Evolutionary conservation across 768 basidiomycete genomes (phyloP), one percentile per base, ranked within the genome.

Genomic region (Auricularia cornea): DNA sequence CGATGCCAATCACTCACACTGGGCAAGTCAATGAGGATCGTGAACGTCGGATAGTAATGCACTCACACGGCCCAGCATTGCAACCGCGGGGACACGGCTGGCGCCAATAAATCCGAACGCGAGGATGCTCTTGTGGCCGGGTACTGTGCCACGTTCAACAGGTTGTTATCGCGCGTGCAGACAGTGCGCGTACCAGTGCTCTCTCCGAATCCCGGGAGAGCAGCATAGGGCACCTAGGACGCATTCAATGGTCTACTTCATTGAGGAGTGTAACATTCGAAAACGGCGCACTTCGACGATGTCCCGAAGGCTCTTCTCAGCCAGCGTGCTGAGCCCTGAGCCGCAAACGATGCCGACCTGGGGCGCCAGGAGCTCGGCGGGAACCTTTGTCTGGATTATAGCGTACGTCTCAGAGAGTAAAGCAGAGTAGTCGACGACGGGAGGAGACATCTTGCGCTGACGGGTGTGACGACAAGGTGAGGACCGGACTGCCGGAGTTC

Each of bases 331-430:
- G 60, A 95, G 77, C 3, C 94, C 93, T 1, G 89, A 90, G 63
- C 94, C 93, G 72, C 92, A 94, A 30, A 95, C 85, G 68, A 95
- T 91, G 23, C 88, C 93, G 20, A 93, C 82, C 35, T 78, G 78
- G 11, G 92, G 92, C n/a, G 63, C 70, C 30, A 74, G 77, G 10
- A 88, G 80, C 26, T 62, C 60, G 11, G 60, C 38, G 1, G 73
- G 72, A 29, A 76, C 35, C 29, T 63, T 40, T 11, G 52, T 54
- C 33, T 57, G 61, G 18, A 70, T 62, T n/a, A 40, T 52, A 41
- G 69, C 65, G 26, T 69, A 23, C 3, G 69, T 63, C 28, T 16
- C 26, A 10, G 12, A 14, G 54, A 57, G 23, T 8, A 16, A 20
- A 29, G 28, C 54, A 31, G 30, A 14, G 28, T 29, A 31, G 3